Base-by-base conservation (phyloP, 345 rosid species). In the Chamaenerion angustifolium region DNA sequence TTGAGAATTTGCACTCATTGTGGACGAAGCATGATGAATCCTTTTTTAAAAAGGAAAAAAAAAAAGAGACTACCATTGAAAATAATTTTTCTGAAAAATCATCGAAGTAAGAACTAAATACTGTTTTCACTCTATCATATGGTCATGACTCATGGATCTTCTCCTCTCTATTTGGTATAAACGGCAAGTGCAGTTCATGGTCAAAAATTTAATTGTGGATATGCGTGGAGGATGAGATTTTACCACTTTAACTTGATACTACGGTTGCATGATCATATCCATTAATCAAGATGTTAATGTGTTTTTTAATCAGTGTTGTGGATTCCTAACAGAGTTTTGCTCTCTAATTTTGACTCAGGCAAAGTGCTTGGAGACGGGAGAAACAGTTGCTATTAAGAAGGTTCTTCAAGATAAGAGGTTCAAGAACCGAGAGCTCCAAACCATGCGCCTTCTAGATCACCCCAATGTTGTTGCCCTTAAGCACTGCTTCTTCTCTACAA, bases 371-470 rank as follows among this genome's bases (percentile, higher is more conserved):
- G 98, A 92, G 67, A 92, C 87, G 0, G 98, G 96, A 51, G 98
- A 92, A 76, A 65, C 96, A 27, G 95, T 87, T 45, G 98, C 98
- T 17, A 83, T 83, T 10, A 83, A 83, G 48, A 83, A 83, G 72
- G 93, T 83, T 60, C 84, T 83, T 65, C 93, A 87, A 62, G 98
- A 92, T 70, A 92, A 82, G 68, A 71, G 98, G 69, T 92, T 87
- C 80, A 92, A 92, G 79, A 92, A 92, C 63, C 72, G 98, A 42
- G 98, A 92, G 73, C 68, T 92, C 64, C 96, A 92, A 66, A 92
- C 96, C 1, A 92, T 92, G 95, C 86, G 96, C 12, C 86, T 92
- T 52, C 75, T 92, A 49, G 96, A 92, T 68, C 98, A 92, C 66
- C 95, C 98, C 12, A 92, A 92, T 57, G 81, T 82, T 45, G 95